Percentiles rank a stretch among this genome's conserved stretches.
phyloP scores from a whole-genome alignment of 768 basidiomycete genomes.

The Tricholoma bakamatsutake region DNA sequence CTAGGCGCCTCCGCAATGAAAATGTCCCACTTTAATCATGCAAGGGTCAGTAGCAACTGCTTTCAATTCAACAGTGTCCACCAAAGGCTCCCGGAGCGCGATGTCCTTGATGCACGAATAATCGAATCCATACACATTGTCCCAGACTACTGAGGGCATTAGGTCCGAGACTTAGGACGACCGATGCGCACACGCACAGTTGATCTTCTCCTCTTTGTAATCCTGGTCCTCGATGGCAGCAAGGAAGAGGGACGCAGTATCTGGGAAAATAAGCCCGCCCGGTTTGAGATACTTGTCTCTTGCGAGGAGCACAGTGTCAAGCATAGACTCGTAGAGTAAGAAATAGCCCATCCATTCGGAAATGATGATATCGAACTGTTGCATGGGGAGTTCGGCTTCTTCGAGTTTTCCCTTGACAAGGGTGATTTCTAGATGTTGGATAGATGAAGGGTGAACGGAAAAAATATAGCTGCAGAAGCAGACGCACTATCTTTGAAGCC shows the following conservation, averaged over 20 bases:
- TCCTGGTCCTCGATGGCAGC: conserved; percentile 99
- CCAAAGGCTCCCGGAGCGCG: conserved; percentile 90
- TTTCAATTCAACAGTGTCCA: conserved; percentile 98
- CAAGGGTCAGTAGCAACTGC: conserved; percentile 92
- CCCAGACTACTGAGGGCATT: conserved; percentile 78
- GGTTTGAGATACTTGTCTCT: conserved; percentile 95
- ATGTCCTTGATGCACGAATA: conserved; percentile 99
- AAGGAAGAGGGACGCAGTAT: conserved; percentile 85
- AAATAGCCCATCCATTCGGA: conserved; percentile 99
- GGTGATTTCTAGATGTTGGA: conserved; percentile 64
- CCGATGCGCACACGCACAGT: conserved; percentile 58
- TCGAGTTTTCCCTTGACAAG: conserved; percentile 98
- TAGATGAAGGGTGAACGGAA: conserved; percentile 4
- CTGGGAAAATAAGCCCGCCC: conserved; percentile 92
- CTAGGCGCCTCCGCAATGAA: neutral
- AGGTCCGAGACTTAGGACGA: conserved; percentile 1
- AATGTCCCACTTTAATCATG: conserved; percentile 64
- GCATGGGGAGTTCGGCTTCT: conserved; percentile 81
- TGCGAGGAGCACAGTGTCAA: conserved; percentile 95
- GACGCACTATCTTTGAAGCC: conserved; percentile 89
- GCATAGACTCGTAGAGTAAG: conserved; percentile 98
- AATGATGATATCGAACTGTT: conserved; percentile 97
- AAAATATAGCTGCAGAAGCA: conserved; percentile 1
- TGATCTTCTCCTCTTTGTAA: conserved; percentile 99
- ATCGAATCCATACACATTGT: conserved; percentile 99